Conservation (phyloP, 1,284 basidiomycete species). For the Farysia itapuensis region DNA sequence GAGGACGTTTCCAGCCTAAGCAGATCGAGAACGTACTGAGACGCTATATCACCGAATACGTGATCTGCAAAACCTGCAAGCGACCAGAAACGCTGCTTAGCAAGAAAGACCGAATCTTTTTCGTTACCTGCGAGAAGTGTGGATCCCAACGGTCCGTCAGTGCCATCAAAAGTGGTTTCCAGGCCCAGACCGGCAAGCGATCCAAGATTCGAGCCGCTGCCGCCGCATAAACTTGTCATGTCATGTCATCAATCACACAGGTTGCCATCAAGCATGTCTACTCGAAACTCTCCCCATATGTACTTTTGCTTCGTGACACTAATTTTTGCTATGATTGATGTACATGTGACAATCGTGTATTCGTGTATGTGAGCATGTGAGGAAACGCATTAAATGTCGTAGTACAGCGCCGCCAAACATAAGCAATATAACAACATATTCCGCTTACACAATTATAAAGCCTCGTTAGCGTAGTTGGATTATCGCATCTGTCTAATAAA, state of each 20-base stretch:
- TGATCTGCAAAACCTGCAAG: constrained; percentile 99
- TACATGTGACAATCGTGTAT: no score
- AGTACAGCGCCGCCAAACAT: no score
- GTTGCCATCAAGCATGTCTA: no score
- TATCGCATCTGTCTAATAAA: constrained; percentile 40
- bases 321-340: no score
- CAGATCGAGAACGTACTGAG: constrained; percentile 97
- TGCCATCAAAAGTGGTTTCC: constrained; percentile 97
- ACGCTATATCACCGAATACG: constrained; percentile 98
- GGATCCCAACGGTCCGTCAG: constrained; percentile 89
- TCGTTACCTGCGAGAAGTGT: constrained; percentile 95
- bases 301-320: no score
- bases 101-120: constrained; percentile 98
- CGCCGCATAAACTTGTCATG: constrained; percentile 10
- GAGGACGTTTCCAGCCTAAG: constrained; percentile 96
- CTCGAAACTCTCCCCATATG: no score
- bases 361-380: no score
- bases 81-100: constrained; percentile 93
- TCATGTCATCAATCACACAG: no score
- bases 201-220: constrained; percentile 44
- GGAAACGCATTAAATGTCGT: no score
- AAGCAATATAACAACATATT: not conserved
- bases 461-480: constrained; percentile 42
- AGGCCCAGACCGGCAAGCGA: constrained; percentile 82
- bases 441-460: not conserved